A percentile compares a stretch with the other conserved stretches of the same genome.
phyloP scores from a whole-genome alignment of 805 yeast species.

The Grigorovia jiainica region DNA sequence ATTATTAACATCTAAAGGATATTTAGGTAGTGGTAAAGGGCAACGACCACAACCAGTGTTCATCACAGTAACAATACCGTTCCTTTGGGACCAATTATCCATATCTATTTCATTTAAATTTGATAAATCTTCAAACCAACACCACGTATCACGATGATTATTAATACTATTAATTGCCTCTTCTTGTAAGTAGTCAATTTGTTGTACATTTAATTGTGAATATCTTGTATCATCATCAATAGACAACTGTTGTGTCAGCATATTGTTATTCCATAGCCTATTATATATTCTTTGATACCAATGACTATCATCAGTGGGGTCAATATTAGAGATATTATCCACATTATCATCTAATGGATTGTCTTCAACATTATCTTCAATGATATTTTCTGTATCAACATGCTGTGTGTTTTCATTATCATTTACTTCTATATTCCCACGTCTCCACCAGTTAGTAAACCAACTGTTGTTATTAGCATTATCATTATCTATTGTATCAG shows the following conservation, averaged over 20 bases:
- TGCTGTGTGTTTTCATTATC: no score
- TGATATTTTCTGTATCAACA: background rate
- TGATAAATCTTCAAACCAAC: conserved; percentile 25
- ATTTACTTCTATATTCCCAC: background rate
- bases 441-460: background rate
- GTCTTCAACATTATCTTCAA: background rate
- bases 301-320: background rate
- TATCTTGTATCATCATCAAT: conserved; percentile 17
- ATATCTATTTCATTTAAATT: conserved; percentile 5
- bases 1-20: conserved; percentile 13
- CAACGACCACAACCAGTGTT: conserved; percentile 24
- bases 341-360: background rate
- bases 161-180: conserved; percentile 20
- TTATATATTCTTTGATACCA: conserved; percentile 1
- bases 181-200: conserved; percentile 16
- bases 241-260: conserved; percentile 1
- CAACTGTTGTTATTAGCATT: no score
- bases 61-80: conserved; percentile 21
- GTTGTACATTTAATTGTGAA: conserved; percentile 20
- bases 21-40: conserved; percentile 19
- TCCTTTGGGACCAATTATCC: conserved; percentile 7
- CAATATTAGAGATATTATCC: no score
- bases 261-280: background rate
- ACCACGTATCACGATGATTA: conserved; percentile 21
- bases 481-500: no score